A percentile compares a stretch with the other conserved stretches of the same genome.
Conservation (phyloP, 768 basidiomycete genomes). For the Lactarius hengduanensis region DNA sequence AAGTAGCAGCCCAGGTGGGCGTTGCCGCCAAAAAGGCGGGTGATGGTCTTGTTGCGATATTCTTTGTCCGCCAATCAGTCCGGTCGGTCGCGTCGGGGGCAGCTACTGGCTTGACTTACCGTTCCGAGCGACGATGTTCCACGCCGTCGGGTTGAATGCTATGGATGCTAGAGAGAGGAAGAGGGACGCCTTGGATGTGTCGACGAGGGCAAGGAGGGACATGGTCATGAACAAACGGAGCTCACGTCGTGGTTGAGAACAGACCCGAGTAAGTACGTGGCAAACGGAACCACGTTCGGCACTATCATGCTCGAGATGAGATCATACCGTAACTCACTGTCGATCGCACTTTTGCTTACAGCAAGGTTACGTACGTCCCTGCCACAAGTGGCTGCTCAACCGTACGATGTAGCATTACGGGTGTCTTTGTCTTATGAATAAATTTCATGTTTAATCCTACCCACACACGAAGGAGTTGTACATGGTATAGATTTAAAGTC, state of each 20-base stretch:
- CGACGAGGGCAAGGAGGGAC: constrained; percentile 42
- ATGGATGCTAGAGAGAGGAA: constrained; percentile 66
- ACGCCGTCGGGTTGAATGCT: constrained; percentile 88
- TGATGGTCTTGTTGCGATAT: constrained; percentile 85
- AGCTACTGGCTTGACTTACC: constrained; percentile 51
- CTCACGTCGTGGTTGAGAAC: constrained; percentile 12
- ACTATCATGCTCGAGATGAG: neutral
- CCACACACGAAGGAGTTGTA: neutral
- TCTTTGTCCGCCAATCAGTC: constrained; percentile 40
- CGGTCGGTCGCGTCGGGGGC: constrained; percentile 34
- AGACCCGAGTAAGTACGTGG: constrained; percentile 9
- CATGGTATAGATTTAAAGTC: neutral
- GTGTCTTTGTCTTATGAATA: neutral
- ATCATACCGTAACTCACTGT: neutral
- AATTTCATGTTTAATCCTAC: neutral
- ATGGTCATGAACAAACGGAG: constrained; percentile 29
- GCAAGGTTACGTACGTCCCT: neutral
- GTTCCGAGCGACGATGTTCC: constrained; percentile 94
- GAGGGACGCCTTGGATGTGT: constrained; percentile 64
- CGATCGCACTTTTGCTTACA: neutral
- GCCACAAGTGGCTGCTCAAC: too few species aligned
- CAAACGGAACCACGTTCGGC: neutral
- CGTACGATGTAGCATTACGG: too few species aligned
- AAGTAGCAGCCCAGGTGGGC: constrained; percentile 80
- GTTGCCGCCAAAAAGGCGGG: constrained; percentile 76